These are phyloP conservation scores for Limnanthes douglasii DNA, from an alignment of 345 rosid genomes.

Conservation along the genomic window DNA sequence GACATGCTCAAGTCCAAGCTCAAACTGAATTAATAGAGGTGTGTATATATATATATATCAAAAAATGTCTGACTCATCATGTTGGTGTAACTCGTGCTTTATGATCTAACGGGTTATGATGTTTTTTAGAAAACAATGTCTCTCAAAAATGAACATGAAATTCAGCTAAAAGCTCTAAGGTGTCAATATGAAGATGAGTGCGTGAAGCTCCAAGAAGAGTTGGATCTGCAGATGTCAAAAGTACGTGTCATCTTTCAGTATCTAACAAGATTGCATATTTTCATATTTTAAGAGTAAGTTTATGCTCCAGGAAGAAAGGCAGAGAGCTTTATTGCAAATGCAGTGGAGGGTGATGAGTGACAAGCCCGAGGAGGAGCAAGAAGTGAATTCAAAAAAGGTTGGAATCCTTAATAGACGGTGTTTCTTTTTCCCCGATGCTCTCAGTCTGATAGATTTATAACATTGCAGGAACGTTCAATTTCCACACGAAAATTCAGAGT, in stretches of 20 bases:
- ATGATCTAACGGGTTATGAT: conserved; percentile 1
- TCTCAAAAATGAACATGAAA: conserved; percentile 60
- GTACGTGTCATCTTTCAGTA: conserved; percentile 15
- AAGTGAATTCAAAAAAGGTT: conserved; percentile 62
- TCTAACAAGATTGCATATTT: background rate
- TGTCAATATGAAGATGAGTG: conserved; percentile 69
- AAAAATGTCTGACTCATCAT: conserved; percentile 1
- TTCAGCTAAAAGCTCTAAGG: conserved; percentile 48
- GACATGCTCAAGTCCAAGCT: conserved; percentile 45
- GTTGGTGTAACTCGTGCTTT: conserved; percentile 2
- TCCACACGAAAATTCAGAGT: conserved; percentile 48
- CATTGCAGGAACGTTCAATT: conserved; percentile 40
- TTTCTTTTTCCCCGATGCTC: background rate
- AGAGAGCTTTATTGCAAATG: conserved; percentile 70
- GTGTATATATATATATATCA: background rate
- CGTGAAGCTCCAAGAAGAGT: conserved; percentile 51
- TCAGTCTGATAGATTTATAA: conserved; percentile 1
- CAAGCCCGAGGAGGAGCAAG: conserved; percentile 65
- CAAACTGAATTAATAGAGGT: conserved; percentile 69
- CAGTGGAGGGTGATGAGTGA: conserved; percentile 92
- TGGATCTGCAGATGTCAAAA: conserved; percentile 60
- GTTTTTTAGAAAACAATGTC: conserved; percentile 30
- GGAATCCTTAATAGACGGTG: conserved; percentile 5
- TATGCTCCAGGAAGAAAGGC: conserved; percentile 59
- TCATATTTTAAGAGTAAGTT: background rate